These are phyloP conservation scores for Blastocystis sp. DNA, from an alignment of 352 stramenopile genomes.

Conservation along the genomic window DNA sequence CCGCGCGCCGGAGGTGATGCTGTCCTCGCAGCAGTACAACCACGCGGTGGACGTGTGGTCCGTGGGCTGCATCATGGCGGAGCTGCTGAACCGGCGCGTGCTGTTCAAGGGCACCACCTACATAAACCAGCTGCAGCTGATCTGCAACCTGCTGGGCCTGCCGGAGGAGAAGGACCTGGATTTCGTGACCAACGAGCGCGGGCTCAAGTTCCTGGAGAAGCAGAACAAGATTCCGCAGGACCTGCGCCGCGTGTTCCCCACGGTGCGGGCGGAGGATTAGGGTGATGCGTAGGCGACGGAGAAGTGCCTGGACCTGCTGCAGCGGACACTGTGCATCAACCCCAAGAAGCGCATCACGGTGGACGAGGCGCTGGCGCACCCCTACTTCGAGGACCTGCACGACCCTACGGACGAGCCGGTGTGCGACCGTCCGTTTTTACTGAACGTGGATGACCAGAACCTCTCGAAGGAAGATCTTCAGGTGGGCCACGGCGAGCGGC, in stretches of 20 bases:
- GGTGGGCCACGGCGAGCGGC: neutral
- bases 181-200: constrained; percentile 88
- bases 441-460: constrained; percentile 58
- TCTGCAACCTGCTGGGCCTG: constrained; percentile 88
- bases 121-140: constrained; percentile 90
- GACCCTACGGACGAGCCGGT: constrained; percentile 86
- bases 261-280: neutral
- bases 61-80: constrained; percentile 97
- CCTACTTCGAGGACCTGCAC: constrained; percentile 85
- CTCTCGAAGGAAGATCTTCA: constrained; percentile 50
- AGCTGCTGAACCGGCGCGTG: constrained; percentile 93
- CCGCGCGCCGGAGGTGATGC: constrained; percentile 89
- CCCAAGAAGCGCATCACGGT: constrained; percentile 87
- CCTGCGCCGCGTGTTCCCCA: constrained; percentile 39
- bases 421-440: constrained; percentile 70
- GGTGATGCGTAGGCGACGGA: constrained; percentile 73
- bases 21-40: constrained; percentile 94
- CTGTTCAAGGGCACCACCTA: constrained; percentile 90
- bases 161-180: constrained; percentile 87
- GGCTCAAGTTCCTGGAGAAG: constrained; percentile 71
- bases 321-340: constrained; percentile 87
- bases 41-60: constrained; percentile 93
- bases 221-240: constrained; percentile 18
- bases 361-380: constrained; percentile 83
- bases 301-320: constrained; percentile 81